A percentile compares a stretch with the other conserved stretches of the same genome.
Evolutionary conservation across 331 rosid species (phyloP).

Genomic region (Malus hybrid): DNA sequence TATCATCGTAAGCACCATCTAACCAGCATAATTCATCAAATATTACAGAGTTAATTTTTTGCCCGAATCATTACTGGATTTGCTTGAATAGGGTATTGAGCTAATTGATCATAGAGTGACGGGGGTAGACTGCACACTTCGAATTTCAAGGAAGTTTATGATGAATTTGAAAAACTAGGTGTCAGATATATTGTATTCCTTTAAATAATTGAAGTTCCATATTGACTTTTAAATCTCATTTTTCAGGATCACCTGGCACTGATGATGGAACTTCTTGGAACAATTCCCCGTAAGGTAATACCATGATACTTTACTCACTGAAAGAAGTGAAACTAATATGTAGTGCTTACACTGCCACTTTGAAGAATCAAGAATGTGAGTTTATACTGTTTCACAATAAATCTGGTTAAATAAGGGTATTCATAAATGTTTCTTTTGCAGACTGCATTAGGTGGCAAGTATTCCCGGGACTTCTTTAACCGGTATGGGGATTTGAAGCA

Average conservation of each 20-base stretch:
- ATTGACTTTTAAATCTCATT: slow-evolving; percentile 7
- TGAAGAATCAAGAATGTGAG: background rate
- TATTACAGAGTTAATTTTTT: no score
- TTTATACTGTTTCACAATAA: background rate
- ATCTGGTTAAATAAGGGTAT: background rate
- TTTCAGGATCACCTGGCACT: slow-evolving; percentile 77
- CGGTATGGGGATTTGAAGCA: slow-evolving; percentile 78
- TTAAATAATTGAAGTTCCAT: no score
- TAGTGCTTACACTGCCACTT: background rate
- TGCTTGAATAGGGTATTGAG: background rate
- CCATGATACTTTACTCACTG: background rate
- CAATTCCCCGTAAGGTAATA: slow-evolving; percentile 72
- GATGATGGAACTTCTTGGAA: slow-evolving; percentile 94
- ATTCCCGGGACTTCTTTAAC: slow-evolving; percentile 72
- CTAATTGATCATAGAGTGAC: background rate
- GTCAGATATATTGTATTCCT: background rate
- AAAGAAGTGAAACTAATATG: background rate
- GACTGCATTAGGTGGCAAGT: slow-evolving; percentile 77
- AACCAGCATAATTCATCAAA: background rate
- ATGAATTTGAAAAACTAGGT: background rate
- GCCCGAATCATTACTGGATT: no score
- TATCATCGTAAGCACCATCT: background rate
- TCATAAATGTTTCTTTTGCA: slow-evolving; percentile 12
- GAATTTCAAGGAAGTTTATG: background rate
- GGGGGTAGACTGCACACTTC: background rate